phyloP scores from a whole-genome alignment of 495 filamentous ascomycete genomes.

The Tetracladium setigerum region DNA sequence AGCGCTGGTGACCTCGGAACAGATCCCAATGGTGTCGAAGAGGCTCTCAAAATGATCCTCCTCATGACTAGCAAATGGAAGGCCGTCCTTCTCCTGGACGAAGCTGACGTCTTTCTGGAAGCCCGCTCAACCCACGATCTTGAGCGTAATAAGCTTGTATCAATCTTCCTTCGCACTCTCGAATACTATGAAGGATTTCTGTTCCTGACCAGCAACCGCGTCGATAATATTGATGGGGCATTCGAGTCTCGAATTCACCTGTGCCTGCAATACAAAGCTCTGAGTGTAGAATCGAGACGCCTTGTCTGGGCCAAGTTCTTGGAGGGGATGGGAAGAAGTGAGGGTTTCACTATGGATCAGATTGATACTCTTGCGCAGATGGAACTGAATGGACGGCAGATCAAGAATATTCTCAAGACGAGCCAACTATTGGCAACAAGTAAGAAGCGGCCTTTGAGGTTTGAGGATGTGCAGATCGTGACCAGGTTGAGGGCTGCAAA shows the following conservation, averaged over 20 bases:
- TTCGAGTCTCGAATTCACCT: constrained; percentile 52
- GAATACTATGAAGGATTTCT: constrained; percentile 63
- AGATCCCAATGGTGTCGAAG: constrained; percentile 60
- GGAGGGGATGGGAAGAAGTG: constrained; percentile 42
- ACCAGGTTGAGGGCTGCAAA: background rate
- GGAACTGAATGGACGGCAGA: constrained; percentile 74
- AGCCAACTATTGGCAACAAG: constrained; percentile 1
- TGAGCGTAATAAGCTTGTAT: constrained; percentile 67
- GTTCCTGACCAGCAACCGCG: constrained; percentile 73
- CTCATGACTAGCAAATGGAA: constrained; percentile 81
- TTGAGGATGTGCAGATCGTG: constrained; percentile 8
- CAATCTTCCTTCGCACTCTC: constrained; percentile 61
- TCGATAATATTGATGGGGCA: constrained; percentile 58
- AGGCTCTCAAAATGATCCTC: constrained; percentile 67
- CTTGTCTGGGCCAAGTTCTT: constrained; percentile 78
- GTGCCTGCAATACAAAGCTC: constrained; percentile 69
- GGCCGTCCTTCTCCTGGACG: constrained; percentile 68
- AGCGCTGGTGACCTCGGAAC: constrained; percentile 73
- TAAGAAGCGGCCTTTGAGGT: constrained; percentile 3
- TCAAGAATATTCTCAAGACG: constrained; percentile 46
- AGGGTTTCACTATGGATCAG: constrained; percentile 59
- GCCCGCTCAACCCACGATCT: constrained; percentile 59
- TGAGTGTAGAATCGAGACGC: constrained; percentile 61
- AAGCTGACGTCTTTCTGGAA: constrained; percentile 75
- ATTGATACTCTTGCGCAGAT: constrained; percentile 57